phyloP scores from a whole-genome alignment of 2,329 filamentous ascomycete species.

The Fusarium xyrophilum region DNA sequence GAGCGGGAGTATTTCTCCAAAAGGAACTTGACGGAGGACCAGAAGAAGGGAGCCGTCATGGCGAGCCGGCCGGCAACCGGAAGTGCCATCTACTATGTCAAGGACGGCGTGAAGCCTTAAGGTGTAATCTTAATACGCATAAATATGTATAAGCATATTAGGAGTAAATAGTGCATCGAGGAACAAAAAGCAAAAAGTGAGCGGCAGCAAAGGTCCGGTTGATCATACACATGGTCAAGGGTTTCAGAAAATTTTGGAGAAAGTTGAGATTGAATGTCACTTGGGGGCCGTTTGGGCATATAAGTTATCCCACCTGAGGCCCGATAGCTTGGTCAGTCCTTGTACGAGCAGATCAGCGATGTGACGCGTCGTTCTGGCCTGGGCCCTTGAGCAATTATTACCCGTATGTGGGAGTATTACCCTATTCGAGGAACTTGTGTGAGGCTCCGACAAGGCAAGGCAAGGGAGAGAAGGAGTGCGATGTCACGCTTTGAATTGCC shows the following conservation, averaged over 20 bases:
- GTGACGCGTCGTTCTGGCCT: background rate
- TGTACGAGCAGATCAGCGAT: slow-evolving; percentile 2
- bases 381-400: background rate
- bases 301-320: slow-evolving; percentile 22
- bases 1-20: slow-evolving; percentile 82
- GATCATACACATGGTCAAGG: slow-evolving; percentile 14
- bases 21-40: slow-evolving; percentile 70
- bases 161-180: background rate
- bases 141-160: slow-evolving; percentile 6
- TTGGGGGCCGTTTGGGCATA: background rate
- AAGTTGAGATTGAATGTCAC: background rate
- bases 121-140: background rate
- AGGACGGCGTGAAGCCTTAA: slow-evolving; percentile 38
- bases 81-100: slow-evolving; percentile 60
- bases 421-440: slow-evolving; percentile 1
- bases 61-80: slow-evolving; percentile 87
- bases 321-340: slow-evolving; percentile 11
- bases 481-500: slow-evolving; percentile 20
- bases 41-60: slow-evolving; percentile 79
- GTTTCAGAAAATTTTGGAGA: slow-evolving; percentile 2
- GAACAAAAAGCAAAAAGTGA: slow-evolving; percentile 7
- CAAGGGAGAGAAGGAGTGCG: background rate
- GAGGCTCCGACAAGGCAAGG: slow-evolving; percentile 13
- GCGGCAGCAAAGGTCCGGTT: background rate
- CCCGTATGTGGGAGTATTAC: background rate